These are phyloP conservation scores for Wickerhamiella kurtzmanii DNA, from an alignment of 805 yeast genomes.

Conservation along the genomic window DNA sequence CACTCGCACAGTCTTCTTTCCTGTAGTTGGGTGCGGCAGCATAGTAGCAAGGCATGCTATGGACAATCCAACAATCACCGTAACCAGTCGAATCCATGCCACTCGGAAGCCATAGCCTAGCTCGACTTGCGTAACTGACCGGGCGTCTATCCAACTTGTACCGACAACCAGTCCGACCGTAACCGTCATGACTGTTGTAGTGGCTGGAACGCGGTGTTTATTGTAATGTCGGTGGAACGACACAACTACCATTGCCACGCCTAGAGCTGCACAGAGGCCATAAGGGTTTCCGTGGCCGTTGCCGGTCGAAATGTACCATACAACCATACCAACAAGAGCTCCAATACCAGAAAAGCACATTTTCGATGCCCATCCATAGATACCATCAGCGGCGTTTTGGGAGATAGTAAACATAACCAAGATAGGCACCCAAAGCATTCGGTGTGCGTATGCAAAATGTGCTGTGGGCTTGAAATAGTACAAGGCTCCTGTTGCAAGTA, in stretches of 20 bases:
- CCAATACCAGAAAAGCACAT: conserved; percentile 23
- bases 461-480: conserved; percentile 19
- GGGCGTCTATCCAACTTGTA: conserved; percentile 20
- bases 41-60: conserved; percentile 21
- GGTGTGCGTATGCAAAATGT: conserved; percentile 13
- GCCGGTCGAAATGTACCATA: conserved; percentile 27
- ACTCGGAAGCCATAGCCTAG: conserved; percentile 20
- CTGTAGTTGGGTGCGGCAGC: conserved; percentile 24
- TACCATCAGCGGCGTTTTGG: conserved; percentile 24
- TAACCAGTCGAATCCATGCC: conserved; percentile 24
- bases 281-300: conserved; percentile 24
- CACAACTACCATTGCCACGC: conserved; percentile 18
- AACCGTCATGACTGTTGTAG: conserved; percentile 20
- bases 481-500: conserved; percentile 13
- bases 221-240: conserved; percentile 22
- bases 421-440: conserved; percentile 24
- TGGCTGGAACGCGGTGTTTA: conserved; percentile 20
- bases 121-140: conserved; percentile 5
- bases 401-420: conserved; percentile 22
- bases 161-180: conserved; percentile 21
- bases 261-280: conserved; percentile 24
- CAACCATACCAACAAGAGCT: conserved; percentile 23
- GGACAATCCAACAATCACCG: conserved; percentile 20
- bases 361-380: conserved; percentile 21
- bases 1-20: conserved; percentile 19